phyloP scores from a whole-genome alignment of 306 rosid species.

The Vigna mungo region DNA sequence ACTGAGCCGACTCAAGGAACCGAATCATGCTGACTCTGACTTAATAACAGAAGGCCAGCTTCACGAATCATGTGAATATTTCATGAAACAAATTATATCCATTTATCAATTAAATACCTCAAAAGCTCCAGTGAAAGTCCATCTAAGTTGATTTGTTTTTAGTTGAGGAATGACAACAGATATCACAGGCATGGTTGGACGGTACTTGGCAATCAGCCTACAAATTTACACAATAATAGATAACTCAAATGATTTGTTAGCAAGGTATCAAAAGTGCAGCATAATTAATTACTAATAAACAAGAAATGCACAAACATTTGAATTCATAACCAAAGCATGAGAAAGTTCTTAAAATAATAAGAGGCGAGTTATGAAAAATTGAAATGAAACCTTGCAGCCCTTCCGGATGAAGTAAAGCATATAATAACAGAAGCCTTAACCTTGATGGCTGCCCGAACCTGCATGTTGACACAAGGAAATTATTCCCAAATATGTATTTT shows the following conservation, averaged over 20 bases:
- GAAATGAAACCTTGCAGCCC: slow-evolving; percentile 80
- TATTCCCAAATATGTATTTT: slow-evolving; percentile 15
- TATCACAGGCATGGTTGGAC: slow-evolving; percentile 87
- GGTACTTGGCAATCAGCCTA: slow-evolving; percentile 81
- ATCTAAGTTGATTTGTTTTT: slow-evolving; percentile 78
- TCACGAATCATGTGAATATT: slow-evolving; percentile 4
- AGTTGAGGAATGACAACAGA: slow-evolving; percentile 83
- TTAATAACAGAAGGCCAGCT: slow-evolving; percentile 15
- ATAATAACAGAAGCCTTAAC: slow-evolving; percentile 91
- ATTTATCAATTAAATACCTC: slow-evolving; percentile 58
- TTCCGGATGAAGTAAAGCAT: slow-evolving; percentile 94
- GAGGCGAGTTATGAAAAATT: slow-evolving; percentile 24
- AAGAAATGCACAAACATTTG: slow-evolving; percentile 33
- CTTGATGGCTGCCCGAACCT: slow-evolving; percentile 97
- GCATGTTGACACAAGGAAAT: slow-evolving; percentile 37
- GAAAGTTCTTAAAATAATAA: slow-evolving; percentile 26
- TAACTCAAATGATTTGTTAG: background rate
- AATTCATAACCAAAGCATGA: background rate
- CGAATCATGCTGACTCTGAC: slow-evolving; percentile 17
- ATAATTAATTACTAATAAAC: slow-evolving; percentile 14
- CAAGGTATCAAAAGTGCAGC: slow-evolving; percentile 4
- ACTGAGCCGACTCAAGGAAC: slow-evolving; percentile 19
- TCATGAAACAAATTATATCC: slow-evolving; percentile 21
- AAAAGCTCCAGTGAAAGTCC: slow-evolving; percentile 93
- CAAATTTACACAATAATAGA: slow-evolving; percentile 20